Conservation (phyloP, 768 basidiomycete genomes). For the Trametes meyenii region DNA sequence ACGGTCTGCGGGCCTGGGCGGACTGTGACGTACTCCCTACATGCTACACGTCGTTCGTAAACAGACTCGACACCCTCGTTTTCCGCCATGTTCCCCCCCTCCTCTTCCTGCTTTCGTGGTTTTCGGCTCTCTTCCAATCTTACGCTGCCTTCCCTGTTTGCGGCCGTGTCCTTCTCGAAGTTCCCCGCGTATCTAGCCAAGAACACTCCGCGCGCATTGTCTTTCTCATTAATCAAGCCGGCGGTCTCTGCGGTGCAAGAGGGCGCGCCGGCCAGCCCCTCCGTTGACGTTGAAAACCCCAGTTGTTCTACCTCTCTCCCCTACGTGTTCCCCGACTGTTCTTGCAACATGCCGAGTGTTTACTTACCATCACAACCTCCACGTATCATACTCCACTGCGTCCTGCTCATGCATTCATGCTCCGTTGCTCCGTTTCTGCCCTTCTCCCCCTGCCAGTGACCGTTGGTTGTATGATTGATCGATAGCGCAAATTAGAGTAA, state of each 20-base stretch:
- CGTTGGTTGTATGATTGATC: slow-evolving; percentile 31
- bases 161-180: slow-evolving; percentile 3
- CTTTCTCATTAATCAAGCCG: slow-evolving; percentile 12
- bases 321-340: background rate
- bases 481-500: slow-evolving; percentile 27
- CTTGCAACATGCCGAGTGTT: slow-evolving; percentile 20
- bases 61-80: slow-evolving; percentile 28
- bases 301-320: background rate
- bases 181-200: background rate
- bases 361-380: slow-evolving; percentile 22
- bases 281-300: slow-evolving; percentile 13
- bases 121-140: slow-evolving; percentile 7
- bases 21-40: slow-evolving; percentile 16
- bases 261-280: slow-evolving; percentile 5
- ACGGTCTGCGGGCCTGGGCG: slow-evolving; percentile 7
- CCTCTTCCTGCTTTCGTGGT: slow-evolving; percentile 8
- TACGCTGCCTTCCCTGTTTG: slow-evolving; percentile 14
- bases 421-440: slow-evolving; percentile 18
- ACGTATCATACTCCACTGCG: slow-evolving; percentile 29
- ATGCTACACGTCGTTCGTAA: slow-evolving; percentile 19
- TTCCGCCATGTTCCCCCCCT: background rate
- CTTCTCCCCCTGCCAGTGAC: slow-evolving; percentile 5
- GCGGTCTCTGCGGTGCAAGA: slow-evolving; percentile 23
- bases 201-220: slow-evolving; percentile 13
- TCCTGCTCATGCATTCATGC: slow-evolving; percentile 26